These are phyloP conservation scores for Trichoderma brevicompactum DNA, from an alignment of 2,329 filamentous ascomycete species.

Conservation along the genomic window DNA sequence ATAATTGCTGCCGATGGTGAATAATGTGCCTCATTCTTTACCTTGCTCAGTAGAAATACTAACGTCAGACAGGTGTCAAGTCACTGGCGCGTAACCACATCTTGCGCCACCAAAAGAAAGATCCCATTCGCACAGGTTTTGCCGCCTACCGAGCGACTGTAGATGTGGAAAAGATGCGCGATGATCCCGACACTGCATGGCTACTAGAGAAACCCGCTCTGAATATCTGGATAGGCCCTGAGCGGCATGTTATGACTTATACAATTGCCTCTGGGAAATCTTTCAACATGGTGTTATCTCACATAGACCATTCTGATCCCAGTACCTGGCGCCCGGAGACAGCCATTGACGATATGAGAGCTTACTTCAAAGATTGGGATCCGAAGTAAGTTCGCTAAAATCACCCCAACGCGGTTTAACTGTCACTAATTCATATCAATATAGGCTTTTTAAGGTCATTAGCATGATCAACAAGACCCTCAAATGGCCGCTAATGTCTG, in stretches of 20 bases:
- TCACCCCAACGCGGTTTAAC: not conserved
- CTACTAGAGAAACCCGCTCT: slow-evolving; percentile 45
- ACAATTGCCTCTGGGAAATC: slow-evolving; percentile 47
- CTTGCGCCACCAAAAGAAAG: not conserved
- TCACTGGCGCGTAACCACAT: slow-evolving; percentile 28
- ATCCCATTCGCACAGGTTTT: slow-evolving; percentile 41
- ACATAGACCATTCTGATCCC: slow-evolving; percentile 45
- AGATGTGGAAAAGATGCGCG: slow-evolving; percentile 43
- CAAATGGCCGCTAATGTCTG: slow-evolving; percentile 43
- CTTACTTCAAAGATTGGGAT: slow-evolving; percentile 43
- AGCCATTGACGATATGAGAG: slow-evolving; percentile 41
- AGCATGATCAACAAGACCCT: slow-evolving; percentile 41
- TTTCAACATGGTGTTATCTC: slow-evolving; percentile 53
- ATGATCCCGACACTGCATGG: slow-evolving; percentile 45
- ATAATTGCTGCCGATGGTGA: slow-evolving; percentile 45
- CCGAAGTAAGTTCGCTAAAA: slow-evolving; percentile 32
- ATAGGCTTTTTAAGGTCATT: slow-evolving; percentile 44
- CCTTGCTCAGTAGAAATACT: not conserved
- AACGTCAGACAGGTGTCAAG: not conserved
- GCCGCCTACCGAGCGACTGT: slow-evolving; percentile 50
- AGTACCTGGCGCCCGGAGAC: slow-evolving; percentile 37
- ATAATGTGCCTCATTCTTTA: not conserved
- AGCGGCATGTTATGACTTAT: slow-evolving; percentile 52
- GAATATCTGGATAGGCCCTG: slow-evolving; percentile 49
- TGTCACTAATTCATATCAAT: not conserved